Base-by-base conservation (phyloP, 2,329 filamentous ascomycete species). In the Delphinella strobiligena region DNA sequence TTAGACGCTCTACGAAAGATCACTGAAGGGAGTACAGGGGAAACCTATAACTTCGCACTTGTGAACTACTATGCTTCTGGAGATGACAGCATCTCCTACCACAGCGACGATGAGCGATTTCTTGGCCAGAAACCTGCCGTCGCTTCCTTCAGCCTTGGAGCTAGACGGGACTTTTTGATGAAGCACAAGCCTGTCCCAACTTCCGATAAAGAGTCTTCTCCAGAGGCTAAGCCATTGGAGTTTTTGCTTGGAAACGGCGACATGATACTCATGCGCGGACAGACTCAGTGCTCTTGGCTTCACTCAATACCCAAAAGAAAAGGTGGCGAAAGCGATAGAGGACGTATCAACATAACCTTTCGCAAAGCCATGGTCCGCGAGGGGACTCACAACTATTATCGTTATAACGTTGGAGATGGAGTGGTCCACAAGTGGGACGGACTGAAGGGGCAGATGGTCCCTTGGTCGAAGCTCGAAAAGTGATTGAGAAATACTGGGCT, bases 11-110 rank as follows among this genome's bases (percentile, higher is more conserved):
- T 89, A 5, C 72, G 77, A 8, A 61, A 58, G 24, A 67, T 75
- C 8, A 76, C 80, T 1, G 80, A 89, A 57, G 66, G 69, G 4
- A 72, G 74, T 0, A 83, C 80, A 1, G 70, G 69, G n/a, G 73
- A 74, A 51, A 68, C 54, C 1, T 89, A 81, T 61, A 89, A 89
- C 54, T 85, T 88, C 54, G 82, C 78, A 44, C 68, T 89, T 1
- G 80, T 89, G 4, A 89, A 89, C 53, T 89, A 89, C 61, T 89
- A 89, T 53, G 78, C 79, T n/a, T 74, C 72, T 3, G 82, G 83
- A 0, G 64, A 74, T 4, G 82, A 89, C 55, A 84, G 79, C 48
- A 89, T 89, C 36, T 73, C 78, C 9, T 89, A 81, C 52, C 82
- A 89, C 58, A 82, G 78, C 36, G 84, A 89, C 49, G 82, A 89